Percentiles rank a stretch among this genome's conserved stretches.
Conservation (phyloP, 148 eudicot genomes). For the Nepenthes mirabilis region DNA sequence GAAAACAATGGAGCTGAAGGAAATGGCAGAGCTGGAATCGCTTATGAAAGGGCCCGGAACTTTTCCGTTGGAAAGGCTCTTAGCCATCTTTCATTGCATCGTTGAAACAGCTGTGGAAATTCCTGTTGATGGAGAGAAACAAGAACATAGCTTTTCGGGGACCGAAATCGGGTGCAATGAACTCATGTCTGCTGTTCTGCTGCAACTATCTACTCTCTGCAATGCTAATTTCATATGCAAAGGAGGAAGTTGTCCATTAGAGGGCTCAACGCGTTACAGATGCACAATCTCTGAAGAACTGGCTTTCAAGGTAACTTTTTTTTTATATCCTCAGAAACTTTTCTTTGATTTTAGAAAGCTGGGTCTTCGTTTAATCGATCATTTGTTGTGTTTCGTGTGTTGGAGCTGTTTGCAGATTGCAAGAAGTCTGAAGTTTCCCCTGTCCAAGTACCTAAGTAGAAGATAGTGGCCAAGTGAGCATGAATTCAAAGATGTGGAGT, state of each 20-base stretch:
- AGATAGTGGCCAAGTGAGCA: constrained; percentile 9
- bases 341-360: not conserved
- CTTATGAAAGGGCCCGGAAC: constrained; percentile 95
- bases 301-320: constrained; percentile 60
- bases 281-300: constrained; percentile 75
- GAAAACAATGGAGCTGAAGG: constrained; percentile 57
- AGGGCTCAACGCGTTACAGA: constrained; percentile 82
- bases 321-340: not conserved
- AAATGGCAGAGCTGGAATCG: constrained; percentile 54
- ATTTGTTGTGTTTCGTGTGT: constrained; percentile 4
- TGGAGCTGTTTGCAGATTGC: constrained; percentile 43
- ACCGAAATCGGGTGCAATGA: constrained; percentile 25
- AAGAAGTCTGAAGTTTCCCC: constrained; percentile 82
- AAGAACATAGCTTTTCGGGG: constrained; percentile 12
- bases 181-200: constrained; percentile 66
- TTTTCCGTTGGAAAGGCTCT: constrained; percentile 81
- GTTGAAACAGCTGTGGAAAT: constrained; percentile 41
- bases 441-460: constrained; percentile 69
- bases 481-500: not conserved
- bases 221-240: constrained; percentile 87
- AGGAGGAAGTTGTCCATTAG: constrained; percentile 85
- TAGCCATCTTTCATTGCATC: constrained; percentile 84
- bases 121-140: constrained; percentile 35
- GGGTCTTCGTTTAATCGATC: not conserved
- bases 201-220: constrained; percentile 92